phyloP scores from a whole-genome alignment of 202 grass and related monocot species.

The Setaria italica region DNA sequence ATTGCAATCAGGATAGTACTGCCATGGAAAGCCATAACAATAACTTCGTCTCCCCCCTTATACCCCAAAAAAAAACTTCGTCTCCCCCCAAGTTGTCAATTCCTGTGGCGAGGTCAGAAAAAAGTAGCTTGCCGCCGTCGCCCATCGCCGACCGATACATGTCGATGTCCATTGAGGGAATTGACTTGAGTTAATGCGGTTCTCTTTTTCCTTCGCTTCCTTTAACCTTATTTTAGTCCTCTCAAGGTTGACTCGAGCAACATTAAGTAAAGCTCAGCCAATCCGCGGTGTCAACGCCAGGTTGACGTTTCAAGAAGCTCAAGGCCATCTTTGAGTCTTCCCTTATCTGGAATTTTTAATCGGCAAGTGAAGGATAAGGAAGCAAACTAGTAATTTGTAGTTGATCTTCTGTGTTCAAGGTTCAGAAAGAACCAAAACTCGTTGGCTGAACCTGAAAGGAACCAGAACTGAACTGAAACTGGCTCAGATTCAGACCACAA shows the following conservation, averaged over 20 bases:
- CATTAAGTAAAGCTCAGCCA: conserved; percentile 15
- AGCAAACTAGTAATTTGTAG: conserved; percentile 20
- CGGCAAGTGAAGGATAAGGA: conserved; percentile 22
- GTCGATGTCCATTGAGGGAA: conserved; percentile 30
- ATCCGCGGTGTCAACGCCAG: conserved; percentile 44
- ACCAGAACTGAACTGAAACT: background rate
- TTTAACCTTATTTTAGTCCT: background rate
- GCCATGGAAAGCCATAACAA: background rate
- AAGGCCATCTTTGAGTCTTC: conserved; percentile 45
- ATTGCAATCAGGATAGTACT: conserved; percentile 3
- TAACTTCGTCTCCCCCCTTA: background rate
- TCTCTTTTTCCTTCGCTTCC: background rate
- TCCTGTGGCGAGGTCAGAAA: conserved; percentile 11
- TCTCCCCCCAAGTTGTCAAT: conserved; percentile 29
- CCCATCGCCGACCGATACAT: conserved; percentile 34
- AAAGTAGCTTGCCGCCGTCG: conserved; percentile 48
- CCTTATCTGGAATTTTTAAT: background rate
- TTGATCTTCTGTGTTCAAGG: background rate
- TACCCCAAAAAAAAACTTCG: no score
- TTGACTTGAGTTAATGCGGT: conserved; percentile 37
- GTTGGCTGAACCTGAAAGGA: background rate
- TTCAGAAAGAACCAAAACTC: conserved; percentile 9
- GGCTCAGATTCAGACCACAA: background rate
- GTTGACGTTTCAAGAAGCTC: conserved; percentile 18
- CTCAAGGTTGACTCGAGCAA: conserved; percentile 38